Evolutionary conservation across 2,329 filamentous ascomycete genomes (phyloP).

Genomic region (Fusarium pseudoanthophilum): DNA sequence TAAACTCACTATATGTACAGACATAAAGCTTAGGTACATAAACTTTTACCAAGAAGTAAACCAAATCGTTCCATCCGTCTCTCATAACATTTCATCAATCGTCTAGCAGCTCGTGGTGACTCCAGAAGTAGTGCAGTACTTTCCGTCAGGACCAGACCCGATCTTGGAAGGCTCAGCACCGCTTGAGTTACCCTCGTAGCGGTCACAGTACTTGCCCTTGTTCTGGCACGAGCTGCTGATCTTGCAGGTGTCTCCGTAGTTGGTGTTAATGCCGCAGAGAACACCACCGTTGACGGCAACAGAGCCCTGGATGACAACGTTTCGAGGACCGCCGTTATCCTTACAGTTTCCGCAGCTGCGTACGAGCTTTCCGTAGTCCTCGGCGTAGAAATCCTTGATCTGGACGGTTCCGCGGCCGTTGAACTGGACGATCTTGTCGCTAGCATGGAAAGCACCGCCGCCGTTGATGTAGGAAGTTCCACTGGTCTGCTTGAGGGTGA

Average conservation of each 20-base stretch:
- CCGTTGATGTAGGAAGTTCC: constrained; percentile 55
- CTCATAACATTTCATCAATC: background rate
- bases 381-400: constrained; percentile 51
- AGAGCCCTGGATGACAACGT: constrained; percentile 35
- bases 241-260: constrained; percentile 43
- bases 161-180: constrained; percentile 41
- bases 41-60: background rate
- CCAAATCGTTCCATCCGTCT: background rate
- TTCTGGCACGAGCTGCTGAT: constrained; percentile 38
- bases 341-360: constrained; percentile 58
- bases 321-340: constrained; percentile 34
- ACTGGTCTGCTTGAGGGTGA: constrained; percentile 52
- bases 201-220: constrained; percentile 37
- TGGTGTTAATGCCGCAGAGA: constrained; percentile 43
- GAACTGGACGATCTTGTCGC: constrained; percentile 51
- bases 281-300: constrained; percentile 37
- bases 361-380: constrained; percentile 57
- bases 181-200: constrained; percentile 34
- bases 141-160: constrained; percentile 39
- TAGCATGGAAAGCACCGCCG: constrained; percentile 33
- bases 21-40: background rate
- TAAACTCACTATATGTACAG: background rate
- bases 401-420: constrained; percentile 55
- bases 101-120: constrained; percentile 27
- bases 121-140: constrained; percentile 28